Percentiles rank a stretch among this genome's conserved stretches.
Evolutionary conservation across 176 grass and related monocot genomes (phyloP).

Genomic region (Typha latifolia): DNA sequence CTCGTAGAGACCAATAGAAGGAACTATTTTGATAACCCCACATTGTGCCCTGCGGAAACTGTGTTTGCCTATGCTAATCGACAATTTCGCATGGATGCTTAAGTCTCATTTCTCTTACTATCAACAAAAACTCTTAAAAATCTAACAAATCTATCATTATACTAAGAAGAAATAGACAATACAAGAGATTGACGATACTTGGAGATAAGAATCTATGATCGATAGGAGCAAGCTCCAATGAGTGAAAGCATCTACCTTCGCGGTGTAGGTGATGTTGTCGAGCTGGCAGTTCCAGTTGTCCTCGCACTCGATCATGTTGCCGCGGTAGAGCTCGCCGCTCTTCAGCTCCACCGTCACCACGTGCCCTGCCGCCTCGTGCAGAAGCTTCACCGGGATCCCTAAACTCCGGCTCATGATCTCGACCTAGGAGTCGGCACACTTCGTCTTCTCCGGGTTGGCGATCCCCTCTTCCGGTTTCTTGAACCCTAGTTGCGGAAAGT

Average conservation of each 20-base stretch:
- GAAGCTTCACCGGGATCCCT: constrained; percentile 85
- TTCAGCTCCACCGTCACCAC: constrained; percentile 93
- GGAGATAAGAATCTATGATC: no score
- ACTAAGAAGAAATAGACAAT: neutral
- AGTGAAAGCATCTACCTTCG: constrained; percentile 23
- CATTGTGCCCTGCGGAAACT: no score
- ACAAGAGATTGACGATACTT: neutral
- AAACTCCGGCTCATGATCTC: constrained; percentile 71
- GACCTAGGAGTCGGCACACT: neutral
- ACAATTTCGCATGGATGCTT: no score
- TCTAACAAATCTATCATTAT: no score
- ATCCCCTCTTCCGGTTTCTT: neutral
- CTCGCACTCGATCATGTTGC: constrained; percentile 60
- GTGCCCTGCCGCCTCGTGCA: constrained; percentile 89
- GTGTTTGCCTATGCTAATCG: no score
- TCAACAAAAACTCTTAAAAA: no score
- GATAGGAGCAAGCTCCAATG: no score
- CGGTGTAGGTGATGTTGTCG: constrained; percentile 60
- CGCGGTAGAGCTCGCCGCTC: constrained; percentile 58
- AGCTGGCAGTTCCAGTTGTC: constrained; percentile 90
- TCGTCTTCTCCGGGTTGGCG: neutral
- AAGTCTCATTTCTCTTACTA: no score
- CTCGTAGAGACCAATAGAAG: no score
- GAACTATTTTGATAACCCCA: no score
- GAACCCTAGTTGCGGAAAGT: neutral